Conservation (phyloP, 1,284 basidiomycete species). For the Leccinum griseonigrum region DNA sequence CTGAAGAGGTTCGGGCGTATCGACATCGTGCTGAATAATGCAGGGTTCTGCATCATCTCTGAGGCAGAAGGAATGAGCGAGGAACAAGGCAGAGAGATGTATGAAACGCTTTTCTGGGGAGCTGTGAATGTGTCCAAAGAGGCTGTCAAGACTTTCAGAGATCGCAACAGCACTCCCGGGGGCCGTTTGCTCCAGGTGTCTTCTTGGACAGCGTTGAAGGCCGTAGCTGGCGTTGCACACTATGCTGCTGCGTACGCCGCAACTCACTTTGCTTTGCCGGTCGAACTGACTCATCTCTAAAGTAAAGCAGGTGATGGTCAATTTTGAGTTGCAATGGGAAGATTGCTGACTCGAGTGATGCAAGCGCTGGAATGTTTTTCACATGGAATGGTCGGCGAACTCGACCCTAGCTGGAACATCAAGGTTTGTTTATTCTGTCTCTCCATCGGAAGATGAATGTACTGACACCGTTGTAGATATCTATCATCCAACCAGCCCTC, state of each 20-base stretch:
- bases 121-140: conserved; percentile 33
- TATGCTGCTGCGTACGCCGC: conserved; percentile 31
- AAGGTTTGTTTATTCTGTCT: conserved; percentile 16
- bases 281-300: conserved; percentile 2
- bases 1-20: conserved; percentile 28
- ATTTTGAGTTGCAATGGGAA: background rate
- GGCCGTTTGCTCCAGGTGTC: conserved; percentile 32
- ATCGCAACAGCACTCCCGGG: conserved; percentile 34
- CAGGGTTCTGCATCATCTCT: conserved; percentile 20
- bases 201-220: conserved; percentile 15
- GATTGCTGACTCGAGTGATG: conserved; percentile 7
- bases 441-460: background rate
- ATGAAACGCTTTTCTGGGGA: conserved; percentile 41
- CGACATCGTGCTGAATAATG: conserved; percentile 37
- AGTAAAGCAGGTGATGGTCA: conserved; percentile 27
- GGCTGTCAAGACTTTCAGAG: conserved; percentile 37
- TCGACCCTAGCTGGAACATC: conserved; percentile 31
- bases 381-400: conserved; percentile 23
- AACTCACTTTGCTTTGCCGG: background rate
- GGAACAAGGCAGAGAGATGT: conserved; percentile 27
- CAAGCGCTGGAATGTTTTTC: conserved; percentile 30
- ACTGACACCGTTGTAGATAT: conserved; percentile 17
- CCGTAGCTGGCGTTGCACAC: conserved; percentile 19
- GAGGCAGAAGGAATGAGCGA: conserved; percentile 36
- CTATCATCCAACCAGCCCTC: conserved; percentile 28